Evolutionary conservation across 1,139 yeast genomes (phyloP), one percentile per base, ranked within the genome.

Genomic region (Yamadazyma diospyri): DNA sequence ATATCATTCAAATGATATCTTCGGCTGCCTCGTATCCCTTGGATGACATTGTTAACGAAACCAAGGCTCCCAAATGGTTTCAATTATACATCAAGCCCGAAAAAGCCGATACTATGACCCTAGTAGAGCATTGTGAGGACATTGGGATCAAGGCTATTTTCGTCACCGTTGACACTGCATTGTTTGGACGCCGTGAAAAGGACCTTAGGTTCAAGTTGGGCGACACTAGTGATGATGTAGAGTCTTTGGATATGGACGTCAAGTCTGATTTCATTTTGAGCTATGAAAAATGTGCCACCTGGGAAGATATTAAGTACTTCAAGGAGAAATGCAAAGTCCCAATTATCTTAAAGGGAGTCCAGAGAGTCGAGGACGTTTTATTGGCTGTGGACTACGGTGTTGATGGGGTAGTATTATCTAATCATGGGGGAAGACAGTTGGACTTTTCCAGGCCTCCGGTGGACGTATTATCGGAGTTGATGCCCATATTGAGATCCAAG

Each of bases 361-460:
- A 71, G 42, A 52, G 72, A 16, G 68, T 61, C 13, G 77, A 74
- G 39, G 81, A 75, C 45, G 73, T 70, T 6, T 51, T 70, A 14
- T 45, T 56, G 31, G 80, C 80, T 0, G 59, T 69, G 3, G 66
- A 68, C 33, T 53, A 64, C 39, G 64, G 66, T 3, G 66, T 66
- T 23, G 66, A 68, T 28, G 81, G 75, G 4, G 71, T 72, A 13
- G 65, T 74, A 6, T 55, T 74, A 20, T 73, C 79, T 4, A 74
- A 74, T 44, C 79, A 74, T 46, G 80, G 80, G 13, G 80, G 80
- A 11, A 56, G 80, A 37, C 77, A 74, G 37, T 51, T 74, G 36
- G 80, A 74, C 33, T 68, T 59, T 26, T 57, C 76, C 2, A 58
- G 64, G 35, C 63, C 78, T 0, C 70, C 79, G 1, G 51, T 74